Conservation (phyloP, 2,329 filamentous ascomycete genomes). For the Nemania sp. region DNA sequence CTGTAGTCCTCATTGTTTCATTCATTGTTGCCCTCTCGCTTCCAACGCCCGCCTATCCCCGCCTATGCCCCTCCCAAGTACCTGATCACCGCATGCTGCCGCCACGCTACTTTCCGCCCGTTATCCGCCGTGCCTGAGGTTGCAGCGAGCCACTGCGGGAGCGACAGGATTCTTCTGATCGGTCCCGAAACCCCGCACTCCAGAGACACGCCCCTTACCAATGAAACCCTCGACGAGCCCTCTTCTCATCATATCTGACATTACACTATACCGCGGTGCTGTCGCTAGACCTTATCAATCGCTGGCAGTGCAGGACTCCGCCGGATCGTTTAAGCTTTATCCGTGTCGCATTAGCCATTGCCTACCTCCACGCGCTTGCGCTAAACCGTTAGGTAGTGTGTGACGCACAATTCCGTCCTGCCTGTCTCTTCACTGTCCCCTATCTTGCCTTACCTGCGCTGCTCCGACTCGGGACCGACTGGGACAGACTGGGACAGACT, state of each 20-base stretch:
- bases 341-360: slow-evolving; percentile 34
- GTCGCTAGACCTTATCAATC: not conserved
- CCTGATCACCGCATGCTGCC: not conserved
- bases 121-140: not conserved
- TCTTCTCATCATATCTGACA: slow-evolving; percentile 14
- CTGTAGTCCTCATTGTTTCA: not conserved
- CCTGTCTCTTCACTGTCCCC: slow-evolving; percentile 10
- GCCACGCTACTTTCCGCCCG: slow-evolving; percentile 2
- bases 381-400: slow-evolving; percentile 20
- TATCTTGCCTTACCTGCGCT: slow-evolving; percentile 25
- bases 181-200: slow-evolving; percentile 50
- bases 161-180: slow-evolving; percentile 30
- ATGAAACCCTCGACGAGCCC: slow-evolving; percentile 39
- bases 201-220: slow-evolving; percentile 34
- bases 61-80: not conserved
- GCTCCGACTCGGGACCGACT: slow-evolving; percentile 39
- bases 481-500: no score
- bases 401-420: slow-evolving; percentile 4
- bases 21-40: not conserved
- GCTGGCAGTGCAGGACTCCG: slow-evolving; percentile 30
- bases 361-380: slow-evolving; percentile 19
- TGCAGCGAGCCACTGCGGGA: not conserved
- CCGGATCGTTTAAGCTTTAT: slow-evolving; percentile 41
- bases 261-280: not conserved
- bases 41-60: not conserved